Evolutionary conservation across 2,329 filamentous ascomycete species (phyloP), one percentile per base, ranked within the genome.

Genomic region (Didymella segeticola): DNA sequence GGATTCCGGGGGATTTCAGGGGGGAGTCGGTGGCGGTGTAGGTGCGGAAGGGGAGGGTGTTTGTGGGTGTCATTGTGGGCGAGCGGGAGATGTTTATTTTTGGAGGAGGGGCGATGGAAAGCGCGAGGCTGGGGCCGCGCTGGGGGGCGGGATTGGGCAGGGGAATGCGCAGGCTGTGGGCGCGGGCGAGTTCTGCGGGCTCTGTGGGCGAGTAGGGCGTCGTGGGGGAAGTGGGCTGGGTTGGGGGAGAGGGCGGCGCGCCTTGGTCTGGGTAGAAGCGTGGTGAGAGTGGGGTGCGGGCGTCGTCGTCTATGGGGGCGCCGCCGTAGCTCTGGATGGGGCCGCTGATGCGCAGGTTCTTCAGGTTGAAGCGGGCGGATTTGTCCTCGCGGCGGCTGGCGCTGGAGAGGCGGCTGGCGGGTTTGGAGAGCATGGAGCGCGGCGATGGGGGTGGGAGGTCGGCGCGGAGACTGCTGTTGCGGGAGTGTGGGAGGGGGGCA

Each of bases 271-370:
- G 79, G 70, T 85, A 85, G 58, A 80, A 74, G 34, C 83, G 78
- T 8, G 84, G 84, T 2, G 83, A 84, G 4, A 86, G 74, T 1
- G 84, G 81, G n/a, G 77, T 79, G 27, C 78, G 75, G 3, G 75
- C 72, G 57, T 82, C 78, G 55, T 81, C 80, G 41, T 80, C 74
- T 33, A 70, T 70, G 34, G 75, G 67, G 4, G 74, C 71, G 22
- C 72, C 71, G 0, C 76, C 72, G 53, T 75, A 75, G 20, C 77
- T 74, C 14, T 80, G 77, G 10, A 85, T 72, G 1, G 84, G 83
- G 7, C 81, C 78, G 17, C 82, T 85, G 61, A 87, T 87, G 53
- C 81, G 79, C 30, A 86, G 75, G 54, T 83, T 83, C 46, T 82
- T 81, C 38, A 86, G 71, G 41, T 80, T 77, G 60, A 78, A 73